phyloP scores from a whole-genome alignment of 2,329 filamentous ascomycete species.

The Pleoardoris graminearum region DNA sequence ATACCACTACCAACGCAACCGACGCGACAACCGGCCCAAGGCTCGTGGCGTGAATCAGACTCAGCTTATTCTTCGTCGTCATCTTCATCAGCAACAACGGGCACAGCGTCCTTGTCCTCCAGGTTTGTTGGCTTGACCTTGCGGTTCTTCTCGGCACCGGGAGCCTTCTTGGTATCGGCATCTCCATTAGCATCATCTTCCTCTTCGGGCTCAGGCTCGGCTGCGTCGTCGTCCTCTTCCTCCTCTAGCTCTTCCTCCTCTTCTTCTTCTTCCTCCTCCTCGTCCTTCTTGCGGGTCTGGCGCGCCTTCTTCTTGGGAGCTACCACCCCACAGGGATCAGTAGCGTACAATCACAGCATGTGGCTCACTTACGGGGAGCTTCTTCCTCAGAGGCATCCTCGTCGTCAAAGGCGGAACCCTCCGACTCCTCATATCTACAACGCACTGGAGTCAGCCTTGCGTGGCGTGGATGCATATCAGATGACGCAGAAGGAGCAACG shows the following conservation, averaged over 20 bases:
- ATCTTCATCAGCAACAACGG: conserved; percentile 39
- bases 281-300: conserved; percentile 34
- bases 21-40: background rate
- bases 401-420: conserved; percentile 42
- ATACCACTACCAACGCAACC: background rate
- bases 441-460: conserved; percentile 25
- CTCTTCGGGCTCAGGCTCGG: conserved; percentile 23
- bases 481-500: background rate
- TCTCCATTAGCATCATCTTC: conserved; percentile 31
- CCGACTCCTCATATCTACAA: conserved; percentile 42
- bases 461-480: background rate
- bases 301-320: conserved; percentile 44
- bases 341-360: background rate
- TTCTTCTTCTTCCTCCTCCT: conserved; percentile 33
- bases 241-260: conserved; percentile 40
- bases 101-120: conserved; percentile 32
- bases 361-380: conserved; percentile 37
- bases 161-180: conserved; percentile 42
- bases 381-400: conserved; percentile 43
- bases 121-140: conserved; percentile 35
- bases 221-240: conserved; percentile 30
- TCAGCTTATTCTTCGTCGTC: conserved; percentile 28
- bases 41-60: too few relatives aligned
- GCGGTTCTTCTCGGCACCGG: conserved; percentile 38
- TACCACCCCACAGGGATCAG: conserved; percentile 11